Evolutionary conservation across 495 filamentous ascomycete species (phyloP), one percentile per base, ranked within the genome.

Genomic region (Penicillium simplicissimum): DNA sequence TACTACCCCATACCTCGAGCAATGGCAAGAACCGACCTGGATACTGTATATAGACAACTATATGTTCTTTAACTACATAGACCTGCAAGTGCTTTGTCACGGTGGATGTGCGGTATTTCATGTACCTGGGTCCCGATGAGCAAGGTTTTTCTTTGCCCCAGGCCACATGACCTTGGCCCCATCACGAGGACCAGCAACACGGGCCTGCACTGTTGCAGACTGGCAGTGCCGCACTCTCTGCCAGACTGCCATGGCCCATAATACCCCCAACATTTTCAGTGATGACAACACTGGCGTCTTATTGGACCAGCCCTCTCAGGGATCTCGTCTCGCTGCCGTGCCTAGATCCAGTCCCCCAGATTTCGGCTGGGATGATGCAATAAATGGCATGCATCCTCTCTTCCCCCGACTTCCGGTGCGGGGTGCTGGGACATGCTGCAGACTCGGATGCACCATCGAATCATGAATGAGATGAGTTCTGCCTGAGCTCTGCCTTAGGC

Each of bases 161-260:
- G 23, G 45, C 45, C 45, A 49, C 45, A 49, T 49, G 45, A 49
- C 45, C 45, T 25, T 1, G 21, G 9, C 23, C 6, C 25, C 45
- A 49, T 49, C 45, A 49, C 45, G 45, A 25, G 45, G 45, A 49
- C 45, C 17, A 3, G 42, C 42, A 45, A 45, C 42, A 45, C 42
- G 19, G 42, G 42, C 42, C 40, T 45, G 42, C 42, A 25, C 23
- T 3, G n/a, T n/a, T n/a, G n/a, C n/a, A n/a, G n/a, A n/a, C n/a
- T n/a, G 23, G 3, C 23, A 25, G 1, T 25, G 23, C 3, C 14
- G 37, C 37, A 37, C 13, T 4, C 37, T 13, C 37, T 38, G n/a
- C n/a, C n/a, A n/a, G n/a, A n/a, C n/a, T n/a, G n/a, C n/a, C n/a
- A n/a, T n/a, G n/a, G n/a, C n/a, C 37, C 13, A 38, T 42, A 19